Conservation (phyloP, 768 basidiomycete genomes). For the Crepidotus variabilis region DNA sequence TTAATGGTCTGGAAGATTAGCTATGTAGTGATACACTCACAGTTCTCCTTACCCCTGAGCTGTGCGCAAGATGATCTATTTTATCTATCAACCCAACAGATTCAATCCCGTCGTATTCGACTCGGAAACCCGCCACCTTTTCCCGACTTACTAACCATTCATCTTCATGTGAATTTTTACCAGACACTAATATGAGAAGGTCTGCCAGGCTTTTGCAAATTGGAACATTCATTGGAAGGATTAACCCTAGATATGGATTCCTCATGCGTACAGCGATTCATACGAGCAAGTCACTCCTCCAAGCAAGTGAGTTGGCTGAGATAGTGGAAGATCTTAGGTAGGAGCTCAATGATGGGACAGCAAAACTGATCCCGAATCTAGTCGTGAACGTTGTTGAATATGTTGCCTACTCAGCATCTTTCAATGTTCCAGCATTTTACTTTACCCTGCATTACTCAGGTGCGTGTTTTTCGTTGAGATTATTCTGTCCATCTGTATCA, state of each 20-base stretch:
- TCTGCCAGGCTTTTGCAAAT: slow-evolving; percentile 48
- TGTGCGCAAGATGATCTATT: too few species aligned
- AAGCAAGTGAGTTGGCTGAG: slow-evolving; percentile 6
- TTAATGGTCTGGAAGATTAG: too few species aligned
- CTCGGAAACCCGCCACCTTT: too few species aligned
- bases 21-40: too few species aligned
- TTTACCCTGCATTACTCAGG: slow-evolving; percentile 67
- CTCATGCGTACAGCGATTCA: slow-evolving; percentile 22
- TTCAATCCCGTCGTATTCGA: too few species aligned
- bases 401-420: slow-evolving; percentile 75
- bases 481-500: slow-evolving; percentile 9
- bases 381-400: slow-evolving; percentile 54
- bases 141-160: too few species aligned
- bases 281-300: slow-evolving; percentile 6
- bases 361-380: slow-evolving; percentile 12
- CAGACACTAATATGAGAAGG: slow-evolving; percentile 55
- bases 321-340: slow-evolving; percentile 11
- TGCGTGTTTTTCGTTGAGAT: slow-evolving; percentile 39
- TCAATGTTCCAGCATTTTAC: slow-evolving; percentile 81
- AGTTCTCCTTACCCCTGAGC: too few species aligned
- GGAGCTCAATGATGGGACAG: too few species aligned
- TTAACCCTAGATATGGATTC: slow-evolving; percentile 24
- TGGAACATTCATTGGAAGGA: slow-evolving; percentile 33
- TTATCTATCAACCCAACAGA: too few species aligned
- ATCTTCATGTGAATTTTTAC: too few species aligned